These are phyloP conservation scores for Pelargonium fulgidum DNA, from an alignment of 441 rosid genomes.

Conservation along the genomic window DNA sequence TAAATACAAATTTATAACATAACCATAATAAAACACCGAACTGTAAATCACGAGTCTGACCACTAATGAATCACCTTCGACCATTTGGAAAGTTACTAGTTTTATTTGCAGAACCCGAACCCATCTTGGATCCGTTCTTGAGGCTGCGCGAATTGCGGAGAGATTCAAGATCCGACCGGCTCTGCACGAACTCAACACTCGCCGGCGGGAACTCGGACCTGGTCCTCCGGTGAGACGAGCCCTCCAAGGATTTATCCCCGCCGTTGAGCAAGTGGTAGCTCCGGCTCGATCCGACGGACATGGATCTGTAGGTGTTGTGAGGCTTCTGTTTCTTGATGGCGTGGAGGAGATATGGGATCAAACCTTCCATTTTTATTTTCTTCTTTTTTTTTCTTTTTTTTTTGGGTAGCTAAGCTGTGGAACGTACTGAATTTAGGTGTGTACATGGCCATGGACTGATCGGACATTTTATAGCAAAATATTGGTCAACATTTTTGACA, in stretches of 20 bases:
- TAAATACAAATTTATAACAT: no score
- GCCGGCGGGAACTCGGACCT: slow-evolving; percentile 37
- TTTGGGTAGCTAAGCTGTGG: not conserved
- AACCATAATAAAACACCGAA: no score
- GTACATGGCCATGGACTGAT: no score
- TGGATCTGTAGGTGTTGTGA: slow-evolving; percentile 27
- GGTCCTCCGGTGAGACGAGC: slow-evolving; percentile 48
- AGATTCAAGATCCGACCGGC: slow-evolving; percentile 22
- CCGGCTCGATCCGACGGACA: slow-evolving; percentile 41
- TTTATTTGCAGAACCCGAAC: not conserved
- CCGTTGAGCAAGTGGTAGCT: slow-evolving; percentile 46
- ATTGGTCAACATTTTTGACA: no score
- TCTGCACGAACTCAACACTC: not conserved
- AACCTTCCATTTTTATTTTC: slow-evolving; percentile 44
- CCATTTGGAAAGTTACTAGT: not conserved
- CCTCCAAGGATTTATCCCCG: slow-evolving; percentile 26
- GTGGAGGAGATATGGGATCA: slow-evolving; percentile 49
- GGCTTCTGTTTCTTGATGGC: slow-evolving; percentile 46
- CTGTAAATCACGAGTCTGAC: not conserved
- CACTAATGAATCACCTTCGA: not conserved
- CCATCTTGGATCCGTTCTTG: not conserved
- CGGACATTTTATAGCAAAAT: no score
- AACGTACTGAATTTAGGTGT: no score
- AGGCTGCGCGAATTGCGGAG: no score
- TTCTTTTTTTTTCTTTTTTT: not conserved